A percentile compares a stretch with the other conserved stretches of the same genome.
These are phyloP conservation scores for Rhizoctonia solani DNA, from an alignment of 1,284 basidiomycete species.

Conservation along the genomic window DNA sequence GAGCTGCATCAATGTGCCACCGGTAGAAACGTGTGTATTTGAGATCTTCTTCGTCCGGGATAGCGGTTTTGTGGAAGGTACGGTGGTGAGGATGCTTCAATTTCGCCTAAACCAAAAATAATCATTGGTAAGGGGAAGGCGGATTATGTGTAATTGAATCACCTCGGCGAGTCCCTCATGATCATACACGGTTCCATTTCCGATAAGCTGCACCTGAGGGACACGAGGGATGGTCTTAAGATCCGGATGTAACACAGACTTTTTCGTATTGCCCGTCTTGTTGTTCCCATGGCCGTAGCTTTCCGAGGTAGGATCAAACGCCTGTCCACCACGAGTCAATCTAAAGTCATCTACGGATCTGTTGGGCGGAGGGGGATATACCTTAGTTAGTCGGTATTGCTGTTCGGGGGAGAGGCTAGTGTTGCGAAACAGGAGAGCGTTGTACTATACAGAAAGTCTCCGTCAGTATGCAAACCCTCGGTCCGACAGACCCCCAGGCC, in stretches of 20 bases:
- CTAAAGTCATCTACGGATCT: conserved; percentile 4
- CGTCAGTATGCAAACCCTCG: not conserved
- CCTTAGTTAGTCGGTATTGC: conserved; percentile 83
- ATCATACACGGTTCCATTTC: conserved; percentile 72
- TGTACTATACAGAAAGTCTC: conserved; percentile 55
- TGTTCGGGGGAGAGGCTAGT: conserved; percentile 74
- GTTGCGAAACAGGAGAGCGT: conserved; percentile 73
- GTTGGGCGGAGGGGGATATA: too few relatives aligned
- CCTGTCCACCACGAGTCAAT: conserved; percentile 46
- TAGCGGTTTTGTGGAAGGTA: conserved; percentile 85
- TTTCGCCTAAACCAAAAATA: conserved; percentile 44
- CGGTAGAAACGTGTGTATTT: conserved; percentile 82
- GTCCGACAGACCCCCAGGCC: not conserved
- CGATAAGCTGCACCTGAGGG: conserved; percentile 86
- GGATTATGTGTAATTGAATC: conserved; percentile 36
- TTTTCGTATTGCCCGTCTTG: conserved; percentile 70
- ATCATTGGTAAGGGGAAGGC: not conserved
- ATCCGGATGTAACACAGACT: conserved; percentile 81
- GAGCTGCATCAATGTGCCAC: conserved; percentile 93
- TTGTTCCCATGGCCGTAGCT: conserved; percentile 84
- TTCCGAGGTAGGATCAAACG: conserved; percentile 73
- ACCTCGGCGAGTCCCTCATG: conserved; percentile 78
- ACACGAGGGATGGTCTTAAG: conserved; percentile 85
- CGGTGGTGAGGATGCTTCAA: conserved; percentile 80
- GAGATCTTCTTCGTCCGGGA: conserved; percentile 76